Base-by-base conservation (phyloP, 2,329 filamentous ascomycete genomes). In the Madurella mycetomatis region DNA sequence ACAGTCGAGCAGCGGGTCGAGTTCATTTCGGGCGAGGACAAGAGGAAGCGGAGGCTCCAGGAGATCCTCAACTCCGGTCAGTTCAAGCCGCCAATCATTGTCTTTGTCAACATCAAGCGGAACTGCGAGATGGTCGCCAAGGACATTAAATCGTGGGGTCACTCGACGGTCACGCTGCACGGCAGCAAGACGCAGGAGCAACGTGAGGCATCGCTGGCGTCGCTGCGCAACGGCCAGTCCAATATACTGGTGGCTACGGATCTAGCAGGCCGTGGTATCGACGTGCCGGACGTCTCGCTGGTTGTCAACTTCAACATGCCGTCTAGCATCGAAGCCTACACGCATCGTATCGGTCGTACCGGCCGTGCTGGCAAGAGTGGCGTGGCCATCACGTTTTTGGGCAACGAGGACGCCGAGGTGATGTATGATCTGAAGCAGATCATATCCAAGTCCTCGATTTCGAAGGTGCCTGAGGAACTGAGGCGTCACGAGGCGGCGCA, bases 221-320 rank as follows among this genome's bases (percentile, higher is more conserved):
- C 88, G n/a, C 80, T 99, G 25, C 88, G 92, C 37, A 84, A 84
- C 42, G 91, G 91, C 34, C 76, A 82, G 48, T 89, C 88, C 0
- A 87, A 96, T 59, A 89, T 99, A 1, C 82, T 99, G 39, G 94
- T 99, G 49, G 94, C 94, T 1, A 99, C 94, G 1, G 94, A 99
- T 73, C 77, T 99, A 54, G 94, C 94, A 1, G 94, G 92, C 59
- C 85, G 94, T 77, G 94, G 94, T 90, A 96, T 99, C 70, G 94
- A 99, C 72, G 92, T 99, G 4, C 85, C 88, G 0, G 94, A 97
- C 67, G 94, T 99, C 41, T 89, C 84, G 58, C 81, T 99, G 56
- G 94, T 99, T 54, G 81, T 99, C 69, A 99, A 99, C 76, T 99
- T 97, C 82, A 99, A 97, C 78, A 97, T 99, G 94, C 88, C 94